Percentiles rank a stretch among this genome's conserved stretches.
Evolutionary conservation across 495 filamentous ascomycete genomes (phyloP).

Genomic region (Podospora anserina): DNA sequence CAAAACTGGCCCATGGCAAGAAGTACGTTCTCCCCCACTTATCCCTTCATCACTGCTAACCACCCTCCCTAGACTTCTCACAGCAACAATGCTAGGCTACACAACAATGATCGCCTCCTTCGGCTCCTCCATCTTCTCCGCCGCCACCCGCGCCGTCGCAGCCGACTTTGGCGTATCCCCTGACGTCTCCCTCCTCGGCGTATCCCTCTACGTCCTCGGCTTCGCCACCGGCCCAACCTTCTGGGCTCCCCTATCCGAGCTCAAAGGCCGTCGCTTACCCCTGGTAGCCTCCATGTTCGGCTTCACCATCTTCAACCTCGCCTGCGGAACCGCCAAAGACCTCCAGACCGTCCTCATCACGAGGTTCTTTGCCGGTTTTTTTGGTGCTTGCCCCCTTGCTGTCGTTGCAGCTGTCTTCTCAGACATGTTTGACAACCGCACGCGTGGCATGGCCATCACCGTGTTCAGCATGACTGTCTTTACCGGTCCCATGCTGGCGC

Average conservation of each 20-base stretch:
- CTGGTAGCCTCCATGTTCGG: constrained; percentile 72
- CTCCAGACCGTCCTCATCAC: constrained; percentile 78
- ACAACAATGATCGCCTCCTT: constrained; percentile 76
- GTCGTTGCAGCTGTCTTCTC: constrained; percentile 86
- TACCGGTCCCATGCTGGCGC: constrained; percentile 73
- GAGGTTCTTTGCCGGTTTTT: constrained; percentile 79
- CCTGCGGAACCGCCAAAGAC: constrained; percentile 70
- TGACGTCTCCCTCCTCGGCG: constrained; percentile 63
- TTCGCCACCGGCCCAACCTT: constrained; percentile 65
- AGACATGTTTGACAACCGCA: constrained; percentile 80
- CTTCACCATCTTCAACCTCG: constrained; percentile 72
- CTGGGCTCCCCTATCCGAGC: constrained; percentile 73
- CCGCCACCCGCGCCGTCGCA: constrained; percentile 54
- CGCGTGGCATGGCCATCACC: constrained; percentile 75
- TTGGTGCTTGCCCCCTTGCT: constrained; percentile 72
- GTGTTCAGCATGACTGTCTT: constrained; percentile 84
- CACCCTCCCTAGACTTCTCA: constrained; percentile 49
- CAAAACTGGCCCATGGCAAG: constrained; percentile 78
- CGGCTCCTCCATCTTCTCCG: constrained; percentile 65
- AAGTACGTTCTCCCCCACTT: constrained; percentile 54
- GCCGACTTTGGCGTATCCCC: constrained; percentile 51
- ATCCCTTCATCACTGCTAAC: constrained; percentile 22
- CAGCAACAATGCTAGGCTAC: constrained; percentile 70
- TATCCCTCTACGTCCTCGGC: constrained; percentile 67
- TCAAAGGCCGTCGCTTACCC: constrained; percentile 71